A percentile compares a stretch with the other conserved stretches of the same genome.
Evolutionary conservation across 805 yeast species (phyloP).

Genomic region (Ogataea glucozyma): DNA sequence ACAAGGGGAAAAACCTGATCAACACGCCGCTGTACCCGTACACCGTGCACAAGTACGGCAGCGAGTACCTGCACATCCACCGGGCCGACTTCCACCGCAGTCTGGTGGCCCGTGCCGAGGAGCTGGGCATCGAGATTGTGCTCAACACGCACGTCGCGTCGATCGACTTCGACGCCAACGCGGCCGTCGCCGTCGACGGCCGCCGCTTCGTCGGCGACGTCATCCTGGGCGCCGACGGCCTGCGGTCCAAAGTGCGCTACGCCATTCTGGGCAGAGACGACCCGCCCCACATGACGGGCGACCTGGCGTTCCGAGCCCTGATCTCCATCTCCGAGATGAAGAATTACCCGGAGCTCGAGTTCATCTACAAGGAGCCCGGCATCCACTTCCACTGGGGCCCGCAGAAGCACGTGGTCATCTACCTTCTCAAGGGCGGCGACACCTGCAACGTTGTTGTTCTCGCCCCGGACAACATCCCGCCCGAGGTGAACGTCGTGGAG

Average conservation of each 20-base stretch:
- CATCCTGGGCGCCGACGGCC: slow-evolving; percentile 22
- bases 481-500: slow-evolving; percentile 12
- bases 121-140: slow-evolving; percentile 11
- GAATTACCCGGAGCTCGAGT: slow-evolving; percentile 19
- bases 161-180: slow-evolving; percentile 12
- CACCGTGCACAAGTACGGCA: slow-evolving; percentile 15
- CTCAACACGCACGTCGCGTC: slow-evolving; percentile 12
- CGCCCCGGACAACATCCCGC: slow-evolving; percentile 19
- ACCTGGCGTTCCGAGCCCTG: slow-evolving; percentile 19
- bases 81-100: slow-evolving; percentile 20
- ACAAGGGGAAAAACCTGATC: slow-evolving; percentile 15
- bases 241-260: slow-evolving; percentile 15
- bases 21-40: slow-evolving; percentile 16
- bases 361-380: slow-evolving; percentile 16
- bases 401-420: slow-evolving; percentile 18
- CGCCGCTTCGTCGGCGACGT: slow-evolving; percentile 15
- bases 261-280: slow-evolving; percentile 9
- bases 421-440: slow-evolving; percentile 21
- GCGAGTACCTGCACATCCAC: slow-evolving; percentile 19
- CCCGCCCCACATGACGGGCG: slow-evolving; percentile 16
- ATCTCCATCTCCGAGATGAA: slow-evolving; percentile 17
- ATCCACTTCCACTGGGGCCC: slow-evolving; percentile 23
- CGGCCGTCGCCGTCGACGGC: slow-evolving; percentile 14
- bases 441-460: slow-evolving; percentile 21
- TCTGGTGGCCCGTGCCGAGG: slow-evolving; percentile 12